Base-by-base conservation (phyloP, 1,139 yeast genomes). In the Suhomyces atakaporum region DNA sequence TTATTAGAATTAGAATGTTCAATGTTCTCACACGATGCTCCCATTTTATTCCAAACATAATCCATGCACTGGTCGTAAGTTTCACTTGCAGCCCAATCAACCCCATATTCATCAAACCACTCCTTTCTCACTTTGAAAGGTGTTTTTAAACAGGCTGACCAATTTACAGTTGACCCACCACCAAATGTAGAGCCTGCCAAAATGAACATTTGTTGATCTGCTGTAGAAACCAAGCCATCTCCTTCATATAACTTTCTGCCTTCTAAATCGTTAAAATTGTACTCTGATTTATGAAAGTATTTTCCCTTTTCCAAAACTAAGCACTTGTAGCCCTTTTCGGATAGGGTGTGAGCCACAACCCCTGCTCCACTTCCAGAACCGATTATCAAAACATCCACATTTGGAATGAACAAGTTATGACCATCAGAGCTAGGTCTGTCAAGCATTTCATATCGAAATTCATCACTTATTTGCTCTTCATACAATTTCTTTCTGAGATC, bases 301-400 rank as follows among this genome's bases (percentile, higher is more conserved):
- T 61, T 60, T 2, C 82, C 84, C 51, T 77, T 77, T 49, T 78
- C 84, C 12, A 78, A 50, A 2, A 79, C 74, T 32, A 79, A 59
- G 22, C 73, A 69, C 25, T 58, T 62, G 47, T 53, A 60, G 7
- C 82, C 82, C 24, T 62, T 66, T 9, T 62, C 54, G 3, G 75
- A 60, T 35, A 78, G 63, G 3, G 77, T 65, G 33, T 73, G 71
- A 2, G 81, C 82, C 0, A 67, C 75, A 0, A 77, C 83, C 5
- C 82, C 82, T 1, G 80, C 77, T 3, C 81, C 80, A 12, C 76
- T 59, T 2, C 84, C 84, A 4, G 80, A 73, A 3, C 84, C 84
- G 30, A 78, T 62, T 29, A 78, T 66, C 15, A 75, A 58, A 5
- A 62, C 81, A 45, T 77, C 74, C 27, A 65, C 51, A 14, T 66